Conservation (phyloP, 768 basidiomycete species). For the Pleurotus citrinopileatus region DNA sequence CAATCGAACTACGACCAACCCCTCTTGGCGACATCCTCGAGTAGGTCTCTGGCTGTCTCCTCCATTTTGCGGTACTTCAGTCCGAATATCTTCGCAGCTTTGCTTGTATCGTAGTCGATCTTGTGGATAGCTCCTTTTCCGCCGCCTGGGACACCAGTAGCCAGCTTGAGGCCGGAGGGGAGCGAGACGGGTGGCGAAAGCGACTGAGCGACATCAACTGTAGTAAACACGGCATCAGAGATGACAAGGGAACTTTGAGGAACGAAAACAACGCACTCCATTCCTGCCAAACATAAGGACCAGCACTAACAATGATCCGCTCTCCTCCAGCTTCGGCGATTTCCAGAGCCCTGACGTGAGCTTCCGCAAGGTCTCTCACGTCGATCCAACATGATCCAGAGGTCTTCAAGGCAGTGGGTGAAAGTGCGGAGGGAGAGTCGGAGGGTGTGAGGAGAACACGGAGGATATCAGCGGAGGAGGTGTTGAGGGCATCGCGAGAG, state of each 20-base stretch:
- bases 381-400: conserved; percentile 31
- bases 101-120: conserved; percentile 29
- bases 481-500: conserved; percentile 32
- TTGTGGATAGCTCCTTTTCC: conserved; percentile 23
- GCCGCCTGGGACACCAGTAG: conserved; percentile 31
- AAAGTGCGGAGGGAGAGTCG: conserved; percentile 14
- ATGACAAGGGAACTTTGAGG: neutral
- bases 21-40: conserved; percentile 40
- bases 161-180: conserved; percentile 22
- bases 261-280: conserved; percentile 26
- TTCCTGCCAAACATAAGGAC: conserved; percentile 23
- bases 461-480: conserved; percentile 31
- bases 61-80: conserved; percentile 37
- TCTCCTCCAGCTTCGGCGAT: conserved; percentile 44
- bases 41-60: conserved; percentile 36
- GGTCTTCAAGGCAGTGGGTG: conserved; percentile 15
- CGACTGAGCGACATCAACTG: conserved; percentile 37
- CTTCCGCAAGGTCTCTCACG: conserved; percentile 46
- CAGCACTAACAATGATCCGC: conserved; percentile 34
- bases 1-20: conserved; percentile 37
- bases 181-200: conserved; percentile 25
- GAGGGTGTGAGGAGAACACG: conserved; percentile 18
- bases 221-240: neutral
- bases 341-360: conserved; percentile 44
- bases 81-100: conserved; percentile 37